Base-by-base conservation (phyloP, 805 yeast genomes). In the Starmerella riodocensis region DNA sequence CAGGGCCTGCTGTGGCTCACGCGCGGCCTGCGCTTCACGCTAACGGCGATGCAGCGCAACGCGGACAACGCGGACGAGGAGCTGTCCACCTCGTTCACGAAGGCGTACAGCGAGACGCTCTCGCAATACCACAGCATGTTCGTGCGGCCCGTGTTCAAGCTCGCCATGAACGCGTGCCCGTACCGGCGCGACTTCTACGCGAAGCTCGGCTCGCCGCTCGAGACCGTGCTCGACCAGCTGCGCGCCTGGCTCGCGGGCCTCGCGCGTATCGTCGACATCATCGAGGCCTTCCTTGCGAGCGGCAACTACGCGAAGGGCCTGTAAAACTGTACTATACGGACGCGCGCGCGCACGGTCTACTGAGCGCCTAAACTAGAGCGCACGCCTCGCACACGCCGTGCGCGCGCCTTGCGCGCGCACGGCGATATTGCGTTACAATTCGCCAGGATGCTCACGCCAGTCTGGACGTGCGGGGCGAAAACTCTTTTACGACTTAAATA, bases 161-260 rank as follows among this genome's bases (percentile, higher is more conserved):
- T 85, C 58, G 95, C 95, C 35, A 85, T 84, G 94, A 81, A 80
- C 61, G 93, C 94, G 2, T 82, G 93, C 61, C 95, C 95, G 11
- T 85, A 82, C 63, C 74, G 94, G 65, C 74, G 73, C 58, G 93
- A 76, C 55, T 81, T 84, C 57, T 84, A 82, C 54, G 76, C 60
- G 43, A 84, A 83, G 65, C 70, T 84, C 52, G 94, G 94, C 41
- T 68, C 69, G 18, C 55, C 55, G 13, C 42, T 40, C 17, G 76
- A 63, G 25, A 71, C 70, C 55, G 93, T 85, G 18, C 52, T 60
- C 28, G 65, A 61, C 46, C 85, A 84, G 61, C 66, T 85, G 54
- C 62, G 57, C 38, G 71, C 53, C 24, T 84, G 95, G 95, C 69
- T 85, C 48, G 66, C 58, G 37, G 85, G 91, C 33, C 69, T 84